Base-by-base conservation (phyloP, 805 yeast genomes). In the Hanseniaspora hatyaiensis region DNA sequence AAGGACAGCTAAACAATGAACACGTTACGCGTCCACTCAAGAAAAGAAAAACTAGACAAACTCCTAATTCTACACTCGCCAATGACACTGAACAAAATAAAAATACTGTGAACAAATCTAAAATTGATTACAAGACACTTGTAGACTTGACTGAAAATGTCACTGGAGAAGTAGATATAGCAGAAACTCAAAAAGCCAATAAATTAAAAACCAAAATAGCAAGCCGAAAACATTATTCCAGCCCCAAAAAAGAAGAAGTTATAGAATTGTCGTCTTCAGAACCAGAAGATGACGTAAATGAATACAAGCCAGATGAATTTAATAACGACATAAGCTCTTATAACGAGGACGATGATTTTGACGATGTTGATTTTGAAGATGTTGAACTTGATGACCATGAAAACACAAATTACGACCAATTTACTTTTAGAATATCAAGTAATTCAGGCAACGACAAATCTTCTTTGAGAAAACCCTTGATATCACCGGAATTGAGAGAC, bases 321-420 rank as follows among this genome's bases (percentile, higher is more conserved):
- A n/a, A n/a, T n/a, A n/a, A n/a, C n/a, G n/a, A n/a, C n/a, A n/a
- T n/a, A n/a, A n/a, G n/a, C n/a, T n/a, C n/a, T n/a, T n/a, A n/a
- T 12, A 19, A 34, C 29, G 40, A 34, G 13, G 42, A 48, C 30
- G 47, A 36, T 34, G 47, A 48, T 20, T 48, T 48, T 41, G 51
- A 48, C 20, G 51, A 48, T 37, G 51, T 48, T 13, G 39, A 38
- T 8, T 26, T 41, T 15, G 34, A 31, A n/a, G 12, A 23, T 11
- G 31, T n/a, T n/a, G n/a, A n/a, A n/a, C n/a, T n/a, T n/a, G 47
- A 48, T 3, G 24, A 24, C 2, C 16, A 12, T 18, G 45, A 41
- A 4, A n/a, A n/a, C n/a, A n/a, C n/a, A n/a, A n/a, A n/a, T n/a
- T n/a, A n/a, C n/a, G 47, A 23, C n/a, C 28, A 34, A 5, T 34